Base-by-base conservation (phyloP, 306 rosid genomes). In the Trifolium dubium region DNA sequence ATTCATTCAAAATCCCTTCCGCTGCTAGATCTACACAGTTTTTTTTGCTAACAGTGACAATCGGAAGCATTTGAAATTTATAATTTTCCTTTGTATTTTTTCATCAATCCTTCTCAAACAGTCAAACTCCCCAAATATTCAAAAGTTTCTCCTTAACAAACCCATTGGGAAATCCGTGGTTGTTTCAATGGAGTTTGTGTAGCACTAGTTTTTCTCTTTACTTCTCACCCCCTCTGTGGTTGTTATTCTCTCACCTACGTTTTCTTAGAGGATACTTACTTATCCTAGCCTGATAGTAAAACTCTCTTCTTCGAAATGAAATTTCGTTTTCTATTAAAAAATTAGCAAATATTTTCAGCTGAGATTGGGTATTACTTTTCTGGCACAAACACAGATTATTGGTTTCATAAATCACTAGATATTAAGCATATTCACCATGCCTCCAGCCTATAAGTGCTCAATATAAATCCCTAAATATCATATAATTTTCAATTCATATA, bases 141-240 rank as follows among this genome's bases (percentile, higher is more conserved):
- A 73, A 44, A 73, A 44, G 3, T 8, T 14, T 37, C 61, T 56
- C 62, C 8, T 64, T 67, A 41, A 67, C 61, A 76, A 66, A 75
- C 66, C 71, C 56, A 51, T n/a, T 19, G 15, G 65, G 55, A 74
- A 64, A 35, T 41, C 37, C 67, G 15, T 32, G 69, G 74, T 43
- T 76, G 61, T 55, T 55, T 40, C 37, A 44, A 67, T 8, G 15
- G 40, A 30, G 51, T 58, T 58, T 76, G 40, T 7, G 61, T 50
- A 41, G 39, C 39, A 30, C 67, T 55, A 11, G 49, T 56, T 58
- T 35, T 41, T 76, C 23, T 43, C 80, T 76, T 55, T 28, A 39
- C 67, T 41, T 64, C 34, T 32, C 1, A 17, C 71, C 55, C 19
- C 11, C 35, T 9, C 19, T 31, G 2, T 31, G 4, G 6, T 17